Evolutionary conservation across 441 rosid species (phyloP), one percentile per base, ranked within the genome.

Genomic region (Populus hybrid): DNA sequence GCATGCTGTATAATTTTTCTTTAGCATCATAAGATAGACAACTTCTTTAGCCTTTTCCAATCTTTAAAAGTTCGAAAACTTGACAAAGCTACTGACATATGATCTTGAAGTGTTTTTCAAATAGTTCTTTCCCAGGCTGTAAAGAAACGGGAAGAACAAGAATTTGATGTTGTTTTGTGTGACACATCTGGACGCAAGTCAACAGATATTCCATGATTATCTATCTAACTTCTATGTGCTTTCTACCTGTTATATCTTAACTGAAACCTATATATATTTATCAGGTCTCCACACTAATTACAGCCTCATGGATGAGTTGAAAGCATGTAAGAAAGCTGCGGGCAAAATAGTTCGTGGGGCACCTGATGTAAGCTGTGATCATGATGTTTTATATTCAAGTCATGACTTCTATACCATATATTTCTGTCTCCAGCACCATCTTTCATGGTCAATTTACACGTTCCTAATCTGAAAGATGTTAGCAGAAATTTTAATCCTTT

Each of bases 141-240:
- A 68, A 92, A 92, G 88, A 86, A 84, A 84, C 98, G 98, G 79
- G 92, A 93, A 82, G 90, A 90, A 71, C 85, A 91, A 85, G 97
- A 95, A 80, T 91, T 87, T 81, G 98, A 95, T 80, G 77, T 90
- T 82, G 97, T 95, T 73, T 81, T 95, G 79, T 92, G 99, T 72
- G 99, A 91, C 78, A 95, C 98, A 38, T 95, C 99, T 76, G 98
- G 99, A 85, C 97, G 98, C 91, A 85, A 86, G 97, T 84, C 66
- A 70, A 46, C 30, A 59, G 67, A 80, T 67, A 73, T 72, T 85
- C 67, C 42, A 59, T 74, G n/a, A 57, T 34, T 77, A 18, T 69
- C 70, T 76, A 35, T 70, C 21, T 40, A 64, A 30, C 12, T 42
- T 67, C 74, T 46, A 8, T 72, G 28, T 36, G 61, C 42, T 79